A percentile compares a stretch with the other conserved stretches of the same genome.
phyloP scores from a whole-genome alignment of 106 monocot genomes.

The Dendrobium nobile region DNA sequence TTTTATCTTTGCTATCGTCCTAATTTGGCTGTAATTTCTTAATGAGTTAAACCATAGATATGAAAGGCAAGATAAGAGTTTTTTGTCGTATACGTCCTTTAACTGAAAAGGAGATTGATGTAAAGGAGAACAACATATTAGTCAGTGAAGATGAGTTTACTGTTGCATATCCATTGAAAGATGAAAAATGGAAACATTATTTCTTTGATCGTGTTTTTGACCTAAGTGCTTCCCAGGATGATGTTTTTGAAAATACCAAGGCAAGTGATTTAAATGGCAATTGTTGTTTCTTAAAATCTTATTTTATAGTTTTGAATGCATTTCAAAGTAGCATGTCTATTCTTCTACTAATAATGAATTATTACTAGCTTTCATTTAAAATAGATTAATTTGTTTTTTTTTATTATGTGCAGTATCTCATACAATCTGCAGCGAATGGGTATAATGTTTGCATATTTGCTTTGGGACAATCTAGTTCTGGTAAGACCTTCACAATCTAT shows the following conservation, averaged over 20 bases:
- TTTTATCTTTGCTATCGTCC: neutral
- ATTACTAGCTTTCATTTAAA: neutral
- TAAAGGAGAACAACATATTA: constrained; percentile 48
- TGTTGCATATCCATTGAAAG: constrained; percentile 90
- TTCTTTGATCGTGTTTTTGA: constrained; percentile 87
- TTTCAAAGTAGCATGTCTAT: neutral
- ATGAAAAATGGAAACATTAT: constrained; percentile 81
- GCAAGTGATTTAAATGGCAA: constrained; percentile 19
- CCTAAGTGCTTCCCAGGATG: constrained; percentile 70
- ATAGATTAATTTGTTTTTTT: neutral
- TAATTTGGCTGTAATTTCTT: neutral
- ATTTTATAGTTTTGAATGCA: neutral
- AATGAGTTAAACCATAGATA: constrained; percentile 34
- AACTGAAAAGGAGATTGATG: constrained; percentile 66
- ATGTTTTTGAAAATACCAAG: constrained; percentile 96
- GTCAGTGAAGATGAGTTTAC: constrained; percentile 76
- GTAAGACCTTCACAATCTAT: constrained; percentile 95
- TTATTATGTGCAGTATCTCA: constrained; percentile 66
- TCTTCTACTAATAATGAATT: neutral
- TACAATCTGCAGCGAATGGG: constrained; percentile 91
- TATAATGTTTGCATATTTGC: constrained; percentile 99
- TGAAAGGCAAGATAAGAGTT: constrained; percentile 98
- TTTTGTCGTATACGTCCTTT: constrained; percentile 82
- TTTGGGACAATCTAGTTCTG: constrained; percentile 95
- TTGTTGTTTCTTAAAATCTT: neutral